These are phyloP conservation scores for Trichoderma asperelloides DNA, from an alignment of 495 filamentous ascomycete genomes.

Conservation along the genomic window DNA sequence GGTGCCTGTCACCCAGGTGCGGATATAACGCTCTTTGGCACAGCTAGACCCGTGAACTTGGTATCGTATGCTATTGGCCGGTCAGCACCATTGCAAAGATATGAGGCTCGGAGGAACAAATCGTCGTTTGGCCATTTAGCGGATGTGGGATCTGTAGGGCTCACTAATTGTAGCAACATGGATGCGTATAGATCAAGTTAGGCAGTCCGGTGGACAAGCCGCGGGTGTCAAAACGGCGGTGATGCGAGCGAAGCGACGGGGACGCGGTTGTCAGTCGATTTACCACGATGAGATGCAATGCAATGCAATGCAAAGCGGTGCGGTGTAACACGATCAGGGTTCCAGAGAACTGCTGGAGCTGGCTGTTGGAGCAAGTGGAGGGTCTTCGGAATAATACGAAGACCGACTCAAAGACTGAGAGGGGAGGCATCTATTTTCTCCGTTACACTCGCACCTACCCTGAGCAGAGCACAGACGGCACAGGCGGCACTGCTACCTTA, in stretches of 20 bases:
- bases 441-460: background rate
- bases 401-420: background rate
- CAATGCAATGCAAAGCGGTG: background rate
- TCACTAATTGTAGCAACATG: background rate
- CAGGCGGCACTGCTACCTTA: no score
- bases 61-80: slow-evolving; percentile 4
- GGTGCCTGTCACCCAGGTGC: background rate
- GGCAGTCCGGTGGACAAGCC: background rate
- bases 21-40: background rate
- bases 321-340: background rate
- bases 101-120: no score
- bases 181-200: background rate
- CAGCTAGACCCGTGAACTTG: background rate
- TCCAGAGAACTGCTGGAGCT: background rate
- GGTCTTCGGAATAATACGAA: background rate
- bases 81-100: background rate
- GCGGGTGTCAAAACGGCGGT: background rate
- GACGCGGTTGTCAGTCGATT: background rate
- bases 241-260: background rate
- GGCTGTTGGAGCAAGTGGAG: background rate
- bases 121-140: no score
- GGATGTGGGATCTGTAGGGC: no score
- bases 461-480: no score
- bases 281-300: background rate
- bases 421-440: background rate